Conservation (phyloP, 1,139 yeast genomes). For the Hemisphaericaspora lyxosophila region DNA sequence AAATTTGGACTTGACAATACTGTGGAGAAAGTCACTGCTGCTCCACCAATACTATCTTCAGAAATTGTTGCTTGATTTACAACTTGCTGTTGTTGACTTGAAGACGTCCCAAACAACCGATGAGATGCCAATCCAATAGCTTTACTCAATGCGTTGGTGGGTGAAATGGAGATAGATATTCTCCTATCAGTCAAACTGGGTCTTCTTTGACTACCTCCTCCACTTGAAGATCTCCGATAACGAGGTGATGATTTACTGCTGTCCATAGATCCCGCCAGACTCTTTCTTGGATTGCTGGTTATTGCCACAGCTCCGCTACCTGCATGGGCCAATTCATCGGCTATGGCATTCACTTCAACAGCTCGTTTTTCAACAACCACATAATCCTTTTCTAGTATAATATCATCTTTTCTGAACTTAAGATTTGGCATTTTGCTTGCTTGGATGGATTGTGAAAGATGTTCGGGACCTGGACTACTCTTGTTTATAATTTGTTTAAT, state of each 20-base stretch:
- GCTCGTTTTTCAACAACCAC: constrained; percentile 93
- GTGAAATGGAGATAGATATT: constrained; percentile 71
- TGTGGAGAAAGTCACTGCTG: constrained; percentile 20
- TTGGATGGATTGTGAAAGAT: constrained; percentile 19
- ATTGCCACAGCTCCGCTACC: constrained; percentile 59
- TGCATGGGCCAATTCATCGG: constrained; percentile 81
- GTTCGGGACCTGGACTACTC: constrained; percentile 46
- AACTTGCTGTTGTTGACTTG: constrained; percentile 9
- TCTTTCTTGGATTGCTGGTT: constrained; percentile 16
- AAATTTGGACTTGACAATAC: constrained; percentile 34
- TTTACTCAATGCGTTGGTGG: constrained; percentile 83
- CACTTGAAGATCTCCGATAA: constrained; percentile 28
- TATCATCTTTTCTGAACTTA: constrained; percentile 36
- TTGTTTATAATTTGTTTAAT: constrained; percentile 44
- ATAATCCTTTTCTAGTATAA: constrained; percentile 72
- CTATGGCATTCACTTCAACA: constrained; percentile 92
- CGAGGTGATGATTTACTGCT: constrained; percentile 13
- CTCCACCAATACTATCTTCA: constrained; percentile 8
- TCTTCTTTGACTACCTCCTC: constrained; percentile 39
- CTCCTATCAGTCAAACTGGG: constrained; percentile 59
- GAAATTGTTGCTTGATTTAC: constrained; percentile 7
- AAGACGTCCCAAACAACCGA: constrained; percentile 66
- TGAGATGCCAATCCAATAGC: constrained; percentile 89
- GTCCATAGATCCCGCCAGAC: constrained; percentile 15
- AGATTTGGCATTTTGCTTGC: constrained; percentile 13